Conservation (phyloP, 345 rosid species). For the Salix brachista region DNA sequence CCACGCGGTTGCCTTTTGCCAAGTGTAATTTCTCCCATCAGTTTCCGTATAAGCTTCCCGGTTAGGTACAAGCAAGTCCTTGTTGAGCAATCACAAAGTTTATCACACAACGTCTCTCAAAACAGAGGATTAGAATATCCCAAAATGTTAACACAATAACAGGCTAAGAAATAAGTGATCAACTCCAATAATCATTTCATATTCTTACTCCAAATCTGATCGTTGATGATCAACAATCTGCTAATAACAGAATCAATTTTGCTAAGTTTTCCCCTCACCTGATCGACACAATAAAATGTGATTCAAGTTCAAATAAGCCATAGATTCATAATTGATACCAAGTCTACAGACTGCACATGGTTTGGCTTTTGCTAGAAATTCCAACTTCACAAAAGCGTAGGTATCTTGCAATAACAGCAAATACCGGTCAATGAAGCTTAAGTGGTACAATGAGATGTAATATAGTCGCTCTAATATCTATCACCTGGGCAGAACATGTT, state of each 20-base stretch:
- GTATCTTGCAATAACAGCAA: neutral
- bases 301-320: neutral
- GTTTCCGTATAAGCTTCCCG: neutral
- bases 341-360: neutral
- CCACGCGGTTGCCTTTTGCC: neutral
- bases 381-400: neutral
- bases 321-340: neutral
- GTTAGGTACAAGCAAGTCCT: neutral
- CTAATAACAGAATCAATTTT: neutral
- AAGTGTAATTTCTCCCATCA: neutral
- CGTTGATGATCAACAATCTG: neutral
- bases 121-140: neutral
- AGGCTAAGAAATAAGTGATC: neutral
- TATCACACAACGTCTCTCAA: neutral
- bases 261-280: neutral
- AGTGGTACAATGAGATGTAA: neutral
- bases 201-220: neutral
- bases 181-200: neutral
- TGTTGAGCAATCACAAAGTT: neutral
- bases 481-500: neutral
- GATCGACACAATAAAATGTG: neutral
- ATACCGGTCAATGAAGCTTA: neutral
- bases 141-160: neutral
- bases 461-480: neutral
- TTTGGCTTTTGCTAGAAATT: neutral